Evolutionary conservation across 78 protist genomes (phyloP), one percentile per base, ranked within the genome.

Genomic region (Parvularia atlantis): DNA sequence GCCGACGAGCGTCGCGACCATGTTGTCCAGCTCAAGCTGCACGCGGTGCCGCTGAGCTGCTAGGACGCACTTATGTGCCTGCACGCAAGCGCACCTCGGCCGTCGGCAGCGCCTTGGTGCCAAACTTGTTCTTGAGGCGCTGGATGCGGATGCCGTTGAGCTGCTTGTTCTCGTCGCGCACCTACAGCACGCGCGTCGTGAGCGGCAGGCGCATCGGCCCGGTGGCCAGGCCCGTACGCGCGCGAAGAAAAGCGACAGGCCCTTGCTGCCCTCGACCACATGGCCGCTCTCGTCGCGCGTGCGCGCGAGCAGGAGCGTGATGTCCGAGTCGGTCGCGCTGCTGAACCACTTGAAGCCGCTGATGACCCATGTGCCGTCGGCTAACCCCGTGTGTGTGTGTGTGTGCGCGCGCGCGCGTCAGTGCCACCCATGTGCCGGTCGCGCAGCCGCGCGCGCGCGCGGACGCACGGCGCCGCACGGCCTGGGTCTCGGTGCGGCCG

Each of bases 61-160:
- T n/a, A n/a, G n/a, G n/a, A n/a, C n/a, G n/a, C n/a, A n/a, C n/a
- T n/a, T n/a, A n/a, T n/a, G n/a, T n/a, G n/a, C n/a, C n/a, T n/a
- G n/a, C n/a, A n/a, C n/a, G n/a, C 46, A 41, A 9, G 19, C 46
- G 78, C 31, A 84, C 13, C 44, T 84, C 89, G 13, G 89, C 79
- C 0, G 89, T 84, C 48, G 89, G 89, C 19, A 84, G 82, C 13
- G 83, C 73, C 59, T 67, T 69, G 30, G 89, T 84, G 57, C 89
- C 89, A n/a, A 84, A 52, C 66, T 84, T 84, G 50, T 84, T 64
- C 67, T 84, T 84, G 44, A 84, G 24, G 17, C 82, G 78, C 36
- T 52, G 83, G 22, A 84, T 65, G 4, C 43, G 40, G 33, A 84
- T 78, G 3, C 89, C 89, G 40, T 37, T 28, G 2, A 84, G 54